These are phyloP conservation scores for Aspergillus vadensis DNA, from an alignment of 2,329 filamentous ascomycete species.

Conservation along the genomic window DNA sequence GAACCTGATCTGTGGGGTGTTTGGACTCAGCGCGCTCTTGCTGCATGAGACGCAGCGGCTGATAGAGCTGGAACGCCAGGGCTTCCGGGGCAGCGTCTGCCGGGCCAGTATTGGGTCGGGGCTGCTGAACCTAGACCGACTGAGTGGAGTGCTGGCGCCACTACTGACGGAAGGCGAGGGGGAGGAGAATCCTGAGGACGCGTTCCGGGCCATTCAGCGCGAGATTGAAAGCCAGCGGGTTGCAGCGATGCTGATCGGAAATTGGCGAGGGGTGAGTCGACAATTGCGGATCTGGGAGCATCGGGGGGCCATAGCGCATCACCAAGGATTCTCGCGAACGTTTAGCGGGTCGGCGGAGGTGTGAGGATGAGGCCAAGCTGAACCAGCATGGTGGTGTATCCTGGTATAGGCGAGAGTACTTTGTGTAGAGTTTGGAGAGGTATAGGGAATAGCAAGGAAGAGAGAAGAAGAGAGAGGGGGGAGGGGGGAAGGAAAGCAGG, in stretches of 20 bases:
- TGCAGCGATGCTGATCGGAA: conserved; percentile 35
- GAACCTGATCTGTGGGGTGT: conserved; percentile 44
- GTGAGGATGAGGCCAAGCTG: neutral
- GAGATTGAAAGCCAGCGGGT: conserved; percentile 34
- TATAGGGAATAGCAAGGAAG: neutral
- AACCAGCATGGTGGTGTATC: neutral
- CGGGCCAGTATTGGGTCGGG: conserved; percentile 26
- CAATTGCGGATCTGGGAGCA: conserved; percentile 36
- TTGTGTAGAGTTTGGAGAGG: too few species aligned
- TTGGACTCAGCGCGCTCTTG: conserved; percentile 39
- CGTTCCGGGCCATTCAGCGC: conserved; percentile 21
- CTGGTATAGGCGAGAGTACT: too few species aligned
- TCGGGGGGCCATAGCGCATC: conserved; percentile 3
- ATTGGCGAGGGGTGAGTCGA: conserved; percentile 40
- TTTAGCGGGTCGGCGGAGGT: neutral
- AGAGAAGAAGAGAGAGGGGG: neutral
- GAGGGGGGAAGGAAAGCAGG: neutral
- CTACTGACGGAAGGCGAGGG: conserved; percentile 30
- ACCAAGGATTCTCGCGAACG: neutral
- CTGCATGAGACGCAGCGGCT: conserved; percentile 30
- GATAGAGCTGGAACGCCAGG: conserved; percentile 21
- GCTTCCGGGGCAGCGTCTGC: conserved; percentile 18
- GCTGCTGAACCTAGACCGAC: conserved; percentile 28
- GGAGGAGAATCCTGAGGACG: conserved; percentile 13
- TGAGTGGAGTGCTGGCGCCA: conserved; percentile 37